Conservation (phyloP, 2,329 filamentous ascomycete species). For the Cercospora sp. region DNA sequence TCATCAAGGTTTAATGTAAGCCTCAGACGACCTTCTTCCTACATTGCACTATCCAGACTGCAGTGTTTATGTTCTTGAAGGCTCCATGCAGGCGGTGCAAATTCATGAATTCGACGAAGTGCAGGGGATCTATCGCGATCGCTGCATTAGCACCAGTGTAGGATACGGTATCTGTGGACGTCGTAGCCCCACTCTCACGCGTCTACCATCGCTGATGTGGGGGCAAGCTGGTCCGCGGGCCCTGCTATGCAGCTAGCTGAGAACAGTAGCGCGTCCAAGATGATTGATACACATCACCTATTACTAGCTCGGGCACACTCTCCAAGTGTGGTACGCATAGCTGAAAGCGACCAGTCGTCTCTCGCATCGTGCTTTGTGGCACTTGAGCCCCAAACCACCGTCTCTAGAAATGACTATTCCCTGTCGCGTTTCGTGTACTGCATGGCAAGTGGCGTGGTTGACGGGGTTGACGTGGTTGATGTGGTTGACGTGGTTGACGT, state of each 20-base stretch:
- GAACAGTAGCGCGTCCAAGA: neutral
- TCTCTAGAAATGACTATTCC: neutral
- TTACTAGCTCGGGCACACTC: neutral
- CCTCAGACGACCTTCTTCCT: neutral
- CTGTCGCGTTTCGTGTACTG: neutral
- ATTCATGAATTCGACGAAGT: neutral
- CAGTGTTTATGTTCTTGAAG: neutral
- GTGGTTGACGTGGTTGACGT: neutral
- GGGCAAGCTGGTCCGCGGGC: neutral
- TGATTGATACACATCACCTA: neutral
- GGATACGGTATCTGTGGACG: neutral
- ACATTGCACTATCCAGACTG: neutral
- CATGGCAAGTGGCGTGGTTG: constrained; percentile 1
- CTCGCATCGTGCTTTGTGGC: neutral
- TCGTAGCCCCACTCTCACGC: neutral
- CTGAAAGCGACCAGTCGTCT: neutral
- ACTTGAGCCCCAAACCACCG: neutral
- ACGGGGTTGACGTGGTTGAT: neutral
- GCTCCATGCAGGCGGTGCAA: neutral
- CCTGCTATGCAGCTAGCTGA: constrained; percentile 13
- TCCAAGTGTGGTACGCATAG: constrained; percentile 3
- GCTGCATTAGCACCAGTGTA: neutral
- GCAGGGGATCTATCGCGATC: neutral
- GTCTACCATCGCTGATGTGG: neutral
- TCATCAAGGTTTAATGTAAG: neutral